A percentile compares a stretch with the other conserved stretches of the same genome.
Evolutionary conservation across 768 basidiomycete species (phyloP).

Genomic region (Tricholoma bakamatsutake): DNA sequence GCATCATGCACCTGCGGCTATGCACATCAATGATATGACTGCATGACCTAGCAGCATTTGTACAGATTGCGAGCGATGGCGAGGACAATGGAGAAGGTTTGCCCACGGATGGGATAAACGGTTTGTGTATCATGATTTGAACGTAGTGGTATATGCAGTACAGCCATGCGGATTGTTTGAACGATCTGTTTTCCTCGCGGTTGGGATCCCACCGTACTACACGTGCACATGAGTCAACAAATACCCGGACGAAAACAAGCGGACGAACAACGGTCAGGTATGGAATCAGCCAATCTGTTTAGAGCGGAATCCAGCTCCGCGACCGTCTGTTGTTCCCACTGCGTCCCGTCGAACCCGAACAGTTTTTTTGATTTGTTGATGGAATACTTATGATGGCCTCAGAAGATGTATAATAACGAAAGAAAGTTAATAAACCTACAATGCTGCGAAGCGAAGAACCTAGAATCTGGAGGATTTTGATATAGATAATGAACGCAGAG

Average conservation of each 20-base stretch:
- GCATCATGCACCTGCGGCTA: conserved; percentile 26
- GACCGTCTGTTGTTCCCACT: conserved; percentile 68
- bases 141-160: conserved; percentile 47
- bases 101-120: conserved; percentile 41
- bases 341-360: conserved; percentile 51
- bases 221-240: neutral
- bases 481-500: conserved; percentile 46
- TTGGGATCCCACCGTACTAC: conserved; percentile 50
- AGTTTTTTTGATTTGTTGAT: conserved; percentile 68
- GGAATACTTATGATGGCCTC: conserved; percentile 45
- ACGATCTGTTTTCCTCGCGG: conserved; percentile 35
- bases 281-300: conserved; percentile 63
- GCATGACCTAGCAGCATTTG: conserved; percentile 68
- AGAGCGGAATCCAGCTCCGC: conserved; percentile 67
- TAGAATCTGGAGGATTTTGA: conserved; percentile 60
- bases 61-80: conserved; percentile 61
- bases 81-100: conserved; percentile 36
- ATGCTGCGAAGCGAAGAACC: conserved; percentile 61
- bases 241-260: neutral
- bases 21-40: conserved; percentile 60
- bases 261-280: conserved; percentile 52
- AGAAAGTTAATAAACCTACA: conserved; percentile 28
- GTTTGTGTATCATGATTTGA: conserved; percentile 67
- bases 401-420: neutral
- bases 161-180: conserved; percentile 59